Percentiles rank a stretch among this genome's conserved stretches.
Conservation (phyloP, 2,329 filamentous ascomycete genomes). For the Fragosphaeria purpurea region DNA sequence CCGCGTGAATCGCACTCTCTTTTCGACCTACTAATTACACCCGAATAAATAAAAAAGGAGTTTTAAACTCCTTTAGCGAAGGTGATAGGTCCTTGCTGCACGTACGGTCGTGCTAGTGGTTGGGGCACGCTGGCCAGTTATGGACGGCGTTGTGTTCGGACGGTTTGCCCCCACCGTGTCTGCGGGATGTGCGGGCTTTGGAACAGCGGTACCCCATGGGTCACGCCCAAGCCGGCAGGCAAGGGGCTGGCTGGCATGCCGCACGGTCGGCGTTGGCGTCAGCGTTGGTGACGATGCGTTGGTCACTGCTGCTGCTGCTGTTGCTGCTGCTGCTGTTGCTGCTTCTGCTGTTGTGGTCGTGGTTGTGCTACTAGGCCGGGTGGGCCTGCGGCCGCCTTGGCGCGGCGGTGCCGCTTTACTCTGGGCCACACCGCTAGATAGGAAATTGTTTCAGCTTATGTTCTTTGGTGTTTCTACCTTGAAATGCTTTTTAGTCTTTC, state of each 20-base stretch:
- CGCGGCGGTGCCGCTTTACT: no score
- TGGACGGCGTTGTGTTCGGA: conserved; percentile 13
- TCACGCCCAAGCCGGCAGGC: conserved; percentile 9
- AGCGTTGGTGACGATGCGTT: conserved; percentile 16
- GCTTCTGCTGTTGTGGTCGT: no score
- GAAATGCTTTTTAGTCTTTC: no score
- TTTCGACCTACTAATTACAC: no score
- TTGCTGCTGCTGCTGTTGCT: conserved; percentile 9
- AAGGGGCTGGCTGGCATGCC: conserved; percentile 20
- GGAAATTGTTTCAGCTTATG: no score
- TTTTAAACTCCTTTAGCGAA: conserved; percentile 17
- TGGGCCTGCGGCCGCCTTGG: no score
- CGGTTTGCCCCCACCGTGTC: conserved; percentile 14
- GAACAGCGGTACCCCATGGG: conserved; percentile 5
- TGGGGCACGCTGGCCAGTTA: not conserved
- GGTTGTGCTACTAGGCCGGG: no score
- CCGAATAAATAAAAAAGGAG: no score
- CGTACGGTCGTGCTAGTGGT: not conserved
- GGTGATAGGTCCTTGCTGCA: conserved; percentile 13
- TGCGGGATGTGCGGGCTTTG: conserved; percentile 14
- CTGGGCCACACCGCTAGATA: no score
- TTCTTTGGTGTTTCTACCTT: no score
- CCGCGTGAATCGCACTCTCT: no score
- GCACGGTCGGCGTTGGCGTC: conserved; percentile 23
- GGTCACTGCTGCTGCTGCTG: conserved; percentile 7